phyloP scores from a whole-genome alignment of 2,329 filamentous ascomycete genomes.

The Septoria linicola region DNA sequence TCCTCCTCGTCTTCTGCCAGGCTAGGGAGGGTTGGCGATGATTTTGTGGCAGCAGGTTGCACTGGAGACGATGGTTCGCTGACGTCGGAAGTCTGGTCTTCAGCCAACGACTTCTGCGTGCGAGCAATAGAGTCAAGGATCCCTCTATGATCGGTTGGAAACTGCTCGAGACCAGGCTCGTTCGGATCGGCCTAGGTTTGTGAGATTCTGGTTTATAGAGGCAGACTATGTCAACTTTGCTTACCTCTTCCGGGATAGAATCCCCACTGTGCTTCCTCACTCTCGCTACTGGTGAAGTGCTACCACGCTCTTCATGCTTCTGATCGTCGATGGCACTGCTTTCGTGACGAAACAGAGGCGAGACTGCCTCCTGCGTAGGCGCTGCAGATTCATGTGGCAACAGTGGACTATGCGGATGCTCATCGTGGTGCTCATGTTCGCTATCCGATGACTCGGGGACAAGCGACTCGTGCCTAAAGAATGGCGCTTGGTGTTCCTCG shows the following conservation, averaged over 20 bases:
- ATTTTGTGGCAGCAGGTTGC: constrained; percentile 17
- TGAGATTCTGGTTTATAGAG: not conserved
- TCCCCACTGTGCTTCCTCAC: constrained; percentile 21
- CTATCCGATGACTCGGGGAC: constrained; percentile 8
- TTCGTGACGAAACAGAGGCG: constrained; percentile 38
- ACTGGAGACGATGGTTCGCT: constrained; percentile 11
- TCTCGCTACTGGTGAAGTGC: constrained; percentile 11
- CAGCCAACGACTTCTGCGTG: constrained; percentile 25
- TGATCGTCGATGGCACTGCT: constrained; percentile 28
- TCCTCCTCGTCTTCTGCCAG: constrained; percentile 33
- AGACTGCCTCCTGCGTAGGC: constrained; percentile 28
- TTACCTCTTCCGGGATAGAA: constrained; percentile 14
- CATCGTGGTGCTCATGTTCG: constrained; percentile 10
- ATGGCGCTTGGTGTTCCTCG: constrained; percentile 27
- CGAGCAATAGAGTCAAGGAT: constrained; percentile 38
- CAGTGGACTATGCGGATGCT: constrained; percentile 34
- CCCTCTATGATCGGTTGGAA: constrained; percentile 38
- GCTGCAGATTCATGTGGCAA: constrained; percentile 41
- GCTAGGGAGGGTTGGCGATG: constrained; percentile 29
- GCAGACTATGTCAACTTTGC: not conserved
- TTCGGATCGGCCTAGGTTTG: constrained; percentile 31
- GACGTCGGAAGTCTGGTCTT: constrained; percentile 27
- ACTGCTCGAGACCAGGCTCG: constrained; percentile 35
- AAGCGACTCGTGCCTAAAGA: constrained; percentile 38
- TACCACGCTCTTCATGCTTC: constrained; percentile 19